Evolutionary conservation across 2,329 filamentous ascomycete genomes (phyloP).

Genomic region (Arthrobotrys sphaeroides): DNA sequence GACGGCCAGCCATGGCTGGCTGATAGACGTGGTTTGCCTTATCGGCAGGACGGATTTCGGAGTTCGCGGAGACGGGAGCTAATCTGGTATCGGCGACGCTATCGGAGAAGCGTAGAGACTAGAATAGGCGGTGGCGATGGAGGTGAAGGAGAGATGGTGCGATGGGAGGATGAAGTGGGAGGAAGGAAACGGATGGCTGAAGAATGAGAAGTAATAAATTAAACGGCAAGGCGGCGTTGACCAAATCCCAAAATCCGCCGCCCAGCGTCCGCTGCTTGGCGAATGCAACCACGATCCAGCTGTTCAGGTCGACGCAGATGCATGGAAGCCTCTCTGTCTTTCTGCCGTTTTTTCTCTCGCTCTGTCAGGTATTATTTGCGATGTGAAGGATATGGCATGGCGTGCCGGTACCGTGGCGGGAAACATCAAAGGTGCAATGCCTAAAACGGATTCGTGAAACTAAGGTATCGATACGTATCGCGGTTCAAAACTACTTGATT

Average conservation of each 20-base stretch:
- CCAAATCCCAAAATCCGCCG: not conserved
- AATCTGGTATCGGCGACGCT: not conserved
- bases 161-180: constrained; percentile 5
- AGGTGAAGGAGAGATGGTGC: not conserved
- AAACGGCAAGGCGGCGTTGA: not conserved
- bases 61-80: not conserved
- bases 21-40: constrained; percentile 8
- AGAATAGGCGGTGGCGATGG: not conserved
- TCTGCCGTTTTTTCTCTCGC: no score
- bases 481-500: no score
- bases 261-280: constrained; percentile 23
- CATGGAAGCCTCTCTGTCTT: no score
- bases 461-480: no score
- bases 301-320: not conserved
- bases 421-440: no score
- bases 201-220: not conserved
- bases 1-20: constrained; percentile 46
- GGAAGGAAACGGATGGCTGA: not conserved
- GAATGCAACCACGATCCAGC: not conserved
- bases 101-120: not conserved
- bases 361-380: no score
- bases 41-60: not conserved
- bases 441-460: not conserved
- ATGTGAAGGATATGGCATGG: no score
- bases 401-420: no score